Evolutionary conservation across 805 yeast genomes (phyloP).

Genomic region (Ogataea paraovalis): DNA sequence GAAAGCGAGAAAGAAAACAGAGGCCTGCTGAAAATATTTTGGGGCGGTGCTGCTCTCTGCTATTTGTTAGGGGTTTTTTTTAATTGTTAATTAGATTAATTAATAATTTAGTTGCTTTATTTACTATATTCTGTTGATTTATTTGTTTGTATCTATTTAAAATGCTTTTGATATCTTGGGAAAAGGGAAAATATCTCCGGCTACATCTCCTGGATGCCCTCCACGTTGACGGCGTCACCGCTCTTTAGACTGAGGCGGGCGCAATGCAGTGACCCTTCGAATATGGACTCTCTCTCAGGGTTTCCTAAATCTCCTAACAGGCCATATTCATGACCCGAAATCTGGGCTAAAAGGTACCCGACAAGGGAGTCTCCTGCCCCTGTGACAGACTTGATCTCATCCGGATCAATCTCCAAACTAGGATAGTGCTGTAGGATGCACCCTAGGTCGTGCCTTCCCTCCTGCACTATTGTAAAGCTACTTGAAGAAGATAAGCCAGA

Average conservation of each 20-base stretch:
- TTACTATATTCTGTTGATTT: no score
- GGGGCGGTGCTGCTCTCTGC: no score
- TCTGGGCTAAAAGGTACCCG: slow-evolving; percentile 54
- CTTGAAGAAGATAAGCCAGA: slow-evolving; percentile 1
- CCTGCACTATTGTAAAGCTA: slow-evolving; percentile 18
- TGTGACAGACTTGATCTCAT: slow-evolving; percentile 58
- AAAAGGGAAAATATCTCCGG: no score
- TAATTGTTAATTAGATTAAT: no score
- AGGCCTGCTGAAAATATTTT: no score
- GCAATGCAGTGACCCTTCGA: slow-evolving; percentile 23
- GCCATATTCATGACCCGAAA: slow-evolving; percentile 22
- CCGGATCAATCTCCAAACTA: slow-evolving; percentile 27
- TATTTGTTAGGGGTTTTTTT: no score
- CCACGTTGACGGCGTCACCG: slow-evolving; percentile 21
- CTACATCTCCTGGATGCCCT: slow-evolving; percentile 9
- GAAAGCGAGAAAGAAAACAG: no score
- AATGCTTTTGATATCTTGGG: no score
- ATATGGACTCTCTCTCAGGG: slow-evolving; percentile 17
- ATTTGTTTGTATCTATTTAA: no score
- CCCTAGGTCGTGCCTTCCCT: slow-evolving; percentile 38
- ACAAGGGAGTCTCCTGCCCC: slow-evolving; percentile 87
- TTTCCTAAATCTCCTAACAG: slow-evolving; percentile 9
- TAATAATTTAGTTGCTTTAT: no score
- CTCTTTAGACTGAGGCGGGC: slow-evolving; percentile 24
- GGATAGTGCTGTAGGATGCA: slow-evolving; percentile 62